Base-by-base conservation (phyloP, 1,284 basidiomycete species). In the Ustilago sp. region DNA sequence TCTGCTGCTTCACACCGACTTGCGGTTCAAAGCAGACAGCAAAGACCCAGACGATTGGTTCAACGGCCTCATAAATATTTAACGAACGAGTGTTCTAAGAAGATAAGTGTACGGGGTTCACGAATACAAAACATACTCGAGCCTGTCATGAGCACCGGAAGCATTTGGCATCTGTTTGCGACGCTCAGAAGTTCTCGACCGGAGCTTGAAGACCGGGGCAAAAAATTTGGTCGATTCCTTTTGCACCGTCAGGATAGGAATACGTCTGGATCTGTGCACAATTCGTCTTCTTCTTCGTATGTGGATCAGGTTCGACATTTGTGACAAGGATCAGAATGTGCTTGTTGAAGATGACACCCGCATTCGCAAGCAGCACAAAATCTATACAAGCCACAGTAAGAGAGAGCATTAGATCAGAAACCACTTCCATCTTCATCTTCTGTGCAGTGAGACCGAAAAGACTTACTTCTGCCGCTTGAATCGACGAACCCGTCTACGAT, bases 381-480 rank as follows among this genome's bases (percentile, higher is more conserved):
- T 19, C 43, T 23, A 19, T 28, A 28, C 23, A 34, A 41, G 23
- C 32, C 23, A 28, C 23, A 28, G 23, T 28, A 28, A 51, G 23
- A 34, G 31, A 32, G 17, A 41, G 11, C 11, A 17, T 15, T 7
- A 41, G 15, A 1, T 41, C 11, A 11, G 39, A 17, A 28, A 2
- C 39, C 6, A 41, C 13, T 1, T 41, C 39, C 6, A 2, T 39
- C 34, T 19, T 48, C 13, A 9, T 32, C 15, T 32, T 32, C 4
- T 13, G n/a, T 51, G 5, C 12, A 8, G 28, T 15, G 28, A 31
- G 12, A 7, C 43, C 8, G 28, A 32, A 15, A 8, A 7, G 15
- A 51, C 48, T 51, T 34, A 51, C 48, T 51, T 51, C 32, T 51
- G 28, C 48, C 48, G 28, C 48, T 51, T 13, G 48, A 31, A 36